Conservation (phyloP, 257 asterid species). For the Hygrophila difformis region DNA sequence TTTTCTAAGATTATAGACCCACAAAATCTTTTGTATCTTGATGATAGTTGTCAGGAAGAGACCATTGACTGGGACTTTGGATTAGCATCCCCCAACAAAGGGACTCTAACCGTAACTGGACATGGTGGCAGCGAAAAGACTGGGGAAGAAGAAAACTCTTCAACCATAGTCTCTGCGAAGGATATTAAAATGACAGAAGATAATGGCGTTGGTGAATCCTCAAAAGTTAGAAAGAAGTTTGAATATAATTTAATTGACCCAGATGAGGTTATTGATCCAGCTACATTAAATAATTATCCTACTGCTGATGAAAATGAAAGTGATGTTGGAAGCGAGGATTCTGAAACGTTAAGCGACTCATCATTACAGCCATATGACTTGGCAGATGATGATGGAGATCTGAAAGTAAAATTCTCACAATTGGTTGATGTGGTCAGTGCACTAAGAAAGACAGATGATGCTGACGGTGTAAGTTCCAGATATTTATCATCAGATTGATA, state of each 20-base stretch:
- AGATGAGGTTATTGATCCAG: conserved; percentile 86
- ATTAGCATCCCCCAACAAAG: conserved; percentile 30
- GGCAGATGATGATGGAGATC: conserved; percentile 75
- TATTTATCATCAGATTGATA: conserved; percentile 10
- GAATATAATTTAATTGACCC: conserved; percentile 55
- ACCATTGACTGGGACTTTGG: conserved; percentile 87
- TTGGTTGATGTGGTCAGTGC: conserved; percentile 91
- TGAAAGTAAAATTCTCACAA: conserved; percentile 65
- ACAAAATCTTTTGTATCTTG: conserved; percentile 85
- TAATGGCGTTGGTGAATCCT: conserved; percentile 17
- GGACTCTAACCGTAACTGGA: conserved; percentile 14
- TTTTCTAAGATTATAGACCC: conserved; percentile 87
- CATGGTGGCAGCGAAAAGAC: conserved; percentile 20
- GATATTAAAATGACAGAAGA: conserved; percentile 26
- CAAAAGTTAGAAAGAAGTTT: conserved; percentile 24
- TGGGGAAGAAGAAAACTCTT: conserved; percentile 21
- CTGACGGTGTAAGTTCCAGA: conserved; percentile 72
- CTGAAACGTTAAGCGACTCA: conserved; percentile 53
- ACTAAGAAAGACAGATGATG: conserved; percentile 82
- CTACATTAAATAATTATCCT: conserved; percentile 34
- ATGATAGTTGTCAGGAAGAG: conserved; percentile 61
- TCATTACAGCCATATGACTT: conserved; percentile 83
- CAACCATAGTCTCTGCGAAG: conserved; percentile 20
- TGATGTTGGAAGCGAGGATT: conserved; percentile 60
- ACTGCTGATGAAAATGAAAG: conserved; percentile 40